Evolutionary conservation across 2,329 filamentous ascomycete genomes (phyloP).

Genomic region (Verticillium albo-atrum): DNA sequence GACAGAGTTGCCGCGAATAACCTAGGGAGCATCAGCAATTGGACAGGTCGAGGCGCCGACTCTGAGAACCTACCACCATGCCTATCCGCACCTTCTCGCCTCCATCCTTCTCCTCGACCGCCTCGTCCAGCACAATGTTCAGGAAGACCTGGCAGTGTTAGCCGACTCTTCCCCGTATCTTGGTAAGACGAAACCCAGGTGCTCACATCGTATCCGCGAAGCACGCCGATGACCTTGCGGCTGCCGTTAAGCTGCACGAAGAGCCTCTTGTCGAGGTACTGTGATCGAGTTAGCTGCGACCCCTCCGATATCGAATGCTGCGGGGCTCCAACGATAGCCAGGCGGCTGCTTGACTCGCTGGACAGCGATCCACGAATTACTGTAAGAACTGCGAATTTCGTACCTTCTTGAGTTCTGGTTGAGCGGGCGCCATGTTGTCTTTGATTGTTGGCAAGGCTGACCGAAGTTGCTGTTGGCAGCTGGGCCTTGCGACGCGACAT

Average conservation of each 20-base stretch:
- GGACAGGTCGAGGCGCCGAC: not conserved
- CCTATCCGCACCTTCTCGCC: conserved; percentile 87
- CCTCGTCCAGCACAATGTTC: conserved; percentile 96
- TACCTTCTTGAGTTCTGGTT: conserved; percentile 98
- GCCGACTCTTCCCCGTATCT: conserved; percentile 3
- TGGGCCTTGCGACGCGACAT: conserved; percentile 21
- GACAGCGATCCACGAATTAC: not conserved
- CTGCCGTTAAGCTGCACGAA: conserved; percentile 98
- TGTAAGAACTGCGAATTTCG: conserved; percentile 14
- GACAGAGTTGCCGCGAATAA: conserved; percentile 96
- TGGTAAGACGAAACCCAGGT: not conserved
- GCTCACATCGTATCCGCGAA: conserved; percentile 92
- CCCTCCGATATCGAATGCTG: not conserved
- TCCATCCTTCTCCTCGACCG: conserved; percentile 87
- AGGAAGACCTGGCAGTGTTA: conserved; percentile 72
- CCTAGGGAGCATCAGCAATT: conserved; percentile 43
- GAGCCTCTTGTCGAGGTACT: conserved; percentile 99
- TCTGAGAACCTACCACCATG: conserved; percentile 69
- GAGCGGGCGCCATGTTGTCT: conserved; percentile 88
- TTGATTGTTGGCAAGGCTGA: not conserved
- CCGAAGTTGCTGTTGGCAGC: not conserved
- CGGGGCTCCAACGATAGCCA: not conserved
- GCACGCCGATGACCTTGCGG: conserved; percentile 90
- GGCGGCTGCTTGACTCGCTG: not conserved
- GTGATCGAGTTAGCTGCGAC: conserved; percentile 6